Conservation (phyloP, 805 yeast species). For the Cyberlindnera nakhonratchasimensis region DNA sequence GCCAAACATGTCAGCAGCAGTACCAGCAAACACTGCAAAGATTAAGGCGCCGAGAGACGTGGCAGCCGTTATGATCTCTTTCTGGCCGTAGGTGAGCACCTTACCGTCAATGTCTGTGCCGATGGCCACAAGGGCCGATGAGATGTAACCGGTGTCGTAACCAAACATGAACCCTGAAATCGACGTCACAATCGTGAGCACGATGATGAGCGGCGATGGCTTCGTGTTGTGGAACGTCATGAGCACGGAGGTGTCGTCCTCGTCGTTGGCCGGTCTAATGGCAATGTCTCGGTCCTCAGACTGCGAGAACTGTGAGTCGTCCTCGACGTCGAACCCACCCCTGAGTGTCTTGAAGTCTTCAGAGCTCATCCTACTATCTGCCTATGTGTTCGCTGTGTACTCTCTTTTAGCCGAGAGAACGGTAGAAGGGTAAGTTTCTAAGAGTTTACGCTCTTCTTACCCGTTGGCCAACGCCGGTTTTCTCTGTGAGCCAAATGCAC, state of each 20-base stretch:
- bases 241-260: conserved; percentile 45
- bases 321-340: conserved; percentile 17
- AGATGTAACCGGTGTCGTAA: conserved; percentile 95
- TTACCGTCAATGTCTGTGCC: conserved; percentile 63
- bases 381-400: too few relatives aligned
- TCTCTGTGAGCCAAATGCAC: too few relatives aligned
- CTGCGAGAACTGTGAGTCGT: conserved; percentile 1
- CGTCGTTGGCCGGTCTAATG: conserved; percentile 41
- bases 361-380: too few relatives aligned
- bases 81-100: conserved; percentile 66
- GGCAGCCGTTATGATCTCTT: conserved; percentile 89
- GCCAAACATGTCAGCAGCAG: conserved; percentile 78
- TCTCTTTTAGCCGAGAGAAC: too few relatives aligned
- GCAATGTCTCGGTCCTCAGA: conserved; percentile 14
- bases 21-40: conserved; percentile 76
- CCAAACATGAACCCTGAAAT: conserved; percentile 97
- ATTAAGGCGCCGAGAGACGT: conserved; percentile 91
- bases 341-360: conserved; percentile 16
- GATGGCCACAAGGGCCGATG: conserved; percentile 85
- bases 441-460: neutral
- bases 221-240: conserved; percentile 46
- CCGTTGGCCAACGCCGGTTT: too few relatives aligned
- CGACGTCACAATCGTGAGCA: conserved; percentile 72
- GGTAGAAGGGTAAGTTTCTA: neutral
- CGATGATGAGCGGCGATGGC: conserved; percentile 62